These are phyloP conservation scores for Picea sitchensis DNA, from an alignment of 75 land plant species.

Conservation along the genomic window DNA sequence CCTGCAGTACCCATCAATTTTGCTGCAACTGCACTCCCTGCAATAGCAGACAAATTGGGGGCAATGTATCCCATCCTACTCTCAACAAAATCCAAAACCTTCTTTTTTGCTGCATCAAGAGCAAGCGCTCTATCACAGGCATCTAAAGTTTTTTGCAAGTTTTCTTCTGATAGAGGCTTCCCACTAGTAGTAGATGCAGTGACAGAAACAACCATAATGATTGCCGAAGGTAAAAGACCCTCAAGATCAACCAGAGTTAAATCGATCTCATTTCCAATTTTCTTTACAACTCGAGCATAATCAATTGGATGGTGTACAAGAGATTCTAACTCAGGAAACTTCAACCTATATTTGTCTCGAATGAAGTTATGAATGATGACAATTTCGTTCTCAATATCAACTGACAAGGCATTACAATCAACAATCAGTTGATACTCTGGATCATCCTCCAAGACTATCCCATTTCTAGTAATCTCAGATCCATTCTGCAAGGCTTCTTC, in stretches of 20 bases:
- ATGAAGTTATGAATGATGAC: slow-evolving; percentile 91
- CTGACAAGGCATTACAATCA: slow-evolving; percentile 91
- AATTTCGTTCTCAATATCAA: slow-evolving; percentile 97
- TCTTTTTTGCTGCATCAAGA: slow-evolving; percentile 86
- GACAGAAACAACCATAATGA: slow-evolving; percentile 96
- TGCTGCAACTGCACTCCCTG: slow-evolving; percentile 94
- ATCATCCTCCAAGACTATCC: slow-evolving; percentile 82
- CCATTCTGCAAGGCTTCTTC: slow-evolving; percentile 77
- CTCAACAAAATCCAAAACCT: slow-evolving; percentile 93
- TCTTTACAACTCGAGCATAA: slow-evolving; percentile 93
- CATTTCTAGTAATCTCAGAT: slow-evolving; percentile 39
- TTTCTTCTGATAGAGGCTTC: slow-evolving; percentile 93
- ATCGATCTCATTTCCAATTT: slow-evolving; percentile 95
- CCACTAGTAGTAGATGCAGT: slow-evolving; percentile 97
- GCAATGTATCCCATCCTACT: slow-evolving; percentile 97
- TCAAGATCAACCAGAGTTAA: slow-evolving; percentile 91
- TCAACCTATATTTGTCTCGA: slow-evolving; percentile 86
- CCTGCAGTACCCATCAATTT: slow-evolving; percentile 99
- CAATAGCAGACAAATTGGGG: slow-evolving; percentile 94
- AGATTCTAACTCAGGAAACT: slow-evolving; percentile 97
- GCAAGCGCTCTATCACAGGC: slow-evolving; percentile 96
- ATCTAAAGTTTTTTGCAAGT: slow-evolving; percentile 73
- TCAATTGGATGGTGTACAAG: slow-evolving; percentile 94
- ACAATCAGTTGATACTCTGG: slow-evolving; percentile 97
- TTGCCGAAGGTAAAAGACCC: slow-evolving; percentile 91